Percentiles rank a stretch among this genome's conserved stretches.
Conservation (phyloP, 805 yeast genomes). For the Myxozyma udenii region DNA sequence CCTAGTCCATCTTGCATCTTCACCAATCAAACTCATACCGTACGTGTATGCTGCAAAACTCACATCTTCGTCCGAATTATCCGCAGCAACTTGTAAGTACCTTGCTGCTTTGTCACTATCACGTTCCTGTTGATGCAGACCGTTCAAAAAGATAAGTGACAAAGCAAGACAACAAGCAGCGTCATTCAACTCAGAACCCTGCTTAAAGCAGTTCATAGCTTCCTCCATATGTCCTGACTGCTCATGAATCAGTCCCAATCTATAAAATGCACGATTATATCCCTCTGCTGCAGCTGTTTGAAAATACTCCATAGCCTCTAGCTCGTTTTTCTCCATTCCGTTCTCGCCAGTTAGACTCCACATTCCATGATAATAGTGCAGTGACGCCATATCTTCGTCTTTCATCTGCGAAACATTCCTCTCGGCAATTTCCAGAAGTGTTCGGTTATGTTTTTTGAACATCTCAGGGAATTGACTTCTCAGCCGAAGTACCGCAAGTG, state of each 20-base stretch:
- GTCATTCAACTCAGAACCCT: conserved; percentile 40
- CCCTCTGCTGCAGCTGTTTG: conserved; percentile 37
- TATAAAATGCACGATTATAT: conserved; percentile 39
- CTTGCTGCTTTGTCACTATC: conserved; percentile 33
- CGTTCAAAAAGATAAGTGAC: conserved; percentile 29
- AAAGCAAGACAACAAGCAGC: conserved; percentile 40
- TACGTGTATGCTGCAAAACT: conserved; percentile 42
- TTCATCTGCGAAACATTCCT: background rate
- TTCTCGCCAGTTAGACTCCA: conserved; percentile 35
- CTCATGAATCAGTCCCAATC: conserved; percentile 35
- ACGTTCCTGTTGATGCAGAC: conserved; percentile 35
- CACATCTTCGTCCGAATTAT: conserved; percentile 40
- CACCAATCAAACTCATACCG: conserved; percentile 41
- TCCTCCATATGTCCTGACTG: conserved; percentile 34
- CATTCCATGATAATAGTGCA: conserved; percentile 35
- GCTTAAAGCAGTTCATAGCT: conserved; percentile 38
- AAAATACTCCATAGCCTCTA: conserved; percentile 33
- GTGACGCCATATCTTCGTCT: conserved; percentile 21
- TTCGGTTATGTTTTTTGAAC: background rate
- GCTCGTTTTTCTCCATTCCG: conserved; percentile 28
- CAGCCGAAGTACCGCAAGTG: conserved; percentile 6
- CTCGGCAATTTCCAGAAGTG: background rate
- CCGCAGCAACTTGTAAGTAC: conserved; percentile 34
- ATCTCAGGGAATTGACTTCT: background rate
- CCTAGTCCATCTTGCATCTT: conserved; percentile 19